Evolutionary conservation across 345 rosid species (phyloP).

Genomic region (Eutrema yunnanense): DNA sequence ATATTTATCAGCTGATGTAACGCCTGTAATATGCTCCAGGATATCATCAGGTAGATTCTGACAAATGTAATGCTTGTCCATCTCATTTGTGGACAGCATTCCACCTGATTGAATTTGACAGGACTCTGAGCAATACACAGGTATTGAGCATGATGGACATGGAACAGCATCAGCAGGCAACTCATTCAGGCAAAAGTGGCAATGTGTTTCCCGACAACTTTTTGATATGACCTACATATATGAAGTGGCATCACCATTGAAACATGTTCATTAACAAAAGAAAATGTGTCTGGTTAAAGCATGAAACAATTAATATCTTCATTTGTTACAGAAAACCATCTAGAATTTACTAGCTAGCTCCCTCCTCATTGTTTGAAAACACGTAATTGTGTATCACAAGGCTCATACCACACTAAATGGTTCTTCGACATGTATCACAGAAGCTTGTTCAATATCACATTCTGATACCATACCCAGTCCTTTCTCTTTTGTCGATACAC

Average conservation of each 20-base stretch:
- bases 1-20: constrained; percentile 19
- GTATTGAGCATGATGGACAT: constrained; percentile 62
- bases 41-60: constrained; percentile 27
- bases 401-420: constrained; percentile 61
- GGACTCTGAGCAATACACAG: constrained; percentile 69
- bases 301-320: neutral
- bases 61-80: constrained; percentile 11
- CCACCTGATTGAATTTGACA: constrained; percentile 64
- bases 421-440: constrained; percentile 66
- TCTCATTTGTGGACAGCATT: constrained; percentile 13
- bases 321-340: neutral
- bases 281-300: neutral
- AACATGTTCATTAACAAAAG: neutral
- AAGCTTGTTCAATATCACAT: constrained; percentile 56
- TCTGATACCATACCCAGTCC: constrained; percentile 73
- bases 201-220: constrained; percentile 60
- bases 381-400: neutral
- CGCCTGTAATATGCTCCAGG: constrained; percentile 37
- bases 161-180: constrained; percentile 68
- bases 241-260: neutral
- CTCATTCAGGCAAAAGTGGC: constrained; percentile 82
- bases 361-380: neutral
- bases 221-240: constrained; percentile 53
- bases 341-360: neutral
- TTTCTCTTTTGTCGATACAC: constrained; percentile 52